phyloP scores from a whole-genome alignment of 176 grass and related monocot species.

The Rhynchospora breviuscula region DNA sequence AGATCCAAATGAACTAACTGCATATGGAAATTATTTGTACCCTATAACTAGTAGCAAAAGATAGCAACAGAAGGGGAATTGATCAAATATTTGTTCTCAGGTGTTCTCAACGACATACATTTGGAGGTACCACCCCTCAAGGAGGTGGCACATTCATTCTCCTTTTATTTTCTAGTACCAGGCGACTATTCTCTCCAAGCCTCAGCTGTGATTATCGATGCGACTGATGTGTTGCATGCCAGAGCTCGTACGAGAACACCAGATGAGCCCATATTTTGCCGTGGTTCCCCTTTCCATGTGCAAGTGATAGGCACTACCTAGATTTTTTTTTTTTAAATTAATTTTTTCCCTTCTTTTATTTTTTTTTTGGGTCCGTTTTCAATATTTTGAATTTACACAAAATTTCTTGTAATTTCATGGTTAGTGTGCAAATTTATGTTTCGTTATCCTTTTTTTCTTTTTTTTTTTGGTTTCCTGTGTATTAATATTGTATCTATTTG shows the following conservation, averaged over 20 bases:
- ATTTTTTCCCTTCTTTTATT: constrained; percentile 26
- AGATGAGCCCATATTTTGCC: constrained; percentile 86
- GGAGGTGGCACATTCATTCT: constrained; percentile 78
- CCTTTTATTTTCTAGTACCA: constrained; percentile 83
- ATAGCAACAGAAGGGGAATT: not conserved
- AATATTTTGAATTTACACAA: constrained; percentile 13
- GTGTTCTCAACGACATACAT: constrained; percentile 68
- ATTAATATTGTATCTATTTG: constrained; percentile 13
- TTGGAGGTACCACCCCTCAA: constrained; percentile 79
- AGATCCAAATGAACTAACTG: not conserved
- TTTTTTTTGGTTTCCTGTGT: not conserved
- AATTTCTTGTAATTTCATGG: constrained; percentile 23
- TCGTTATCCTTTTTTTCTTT: not conserved
- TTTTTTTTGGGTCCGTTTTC: not conserved
- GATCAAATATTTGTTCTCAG: constrained; percentile 28
- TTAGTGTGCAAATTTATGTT: not conserved
- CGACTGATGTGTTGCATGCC: constrained; percentile 75
- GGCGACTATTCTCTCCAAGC: constrained; percentile 85
- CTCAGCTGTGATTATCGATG: constrained; percentile 69
- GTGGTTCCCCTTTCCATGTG: constrained; percentile 76
- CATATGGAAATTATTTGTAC: not conserved
- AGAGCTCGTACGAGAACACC: constrained; percentile 61
- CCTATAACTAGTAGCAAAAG: not conserved
- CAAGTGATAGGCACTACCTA: constrained; percentile 60
- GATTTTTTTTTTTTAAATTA: constrained; percentile 21